A percentile compares a stretch with the other conserved stretches of the same genome.
Evolutionary conservation across 495 filamentous ascomycete genomes (phyloP).

Genomic region (Darksidea phi): DNA sequence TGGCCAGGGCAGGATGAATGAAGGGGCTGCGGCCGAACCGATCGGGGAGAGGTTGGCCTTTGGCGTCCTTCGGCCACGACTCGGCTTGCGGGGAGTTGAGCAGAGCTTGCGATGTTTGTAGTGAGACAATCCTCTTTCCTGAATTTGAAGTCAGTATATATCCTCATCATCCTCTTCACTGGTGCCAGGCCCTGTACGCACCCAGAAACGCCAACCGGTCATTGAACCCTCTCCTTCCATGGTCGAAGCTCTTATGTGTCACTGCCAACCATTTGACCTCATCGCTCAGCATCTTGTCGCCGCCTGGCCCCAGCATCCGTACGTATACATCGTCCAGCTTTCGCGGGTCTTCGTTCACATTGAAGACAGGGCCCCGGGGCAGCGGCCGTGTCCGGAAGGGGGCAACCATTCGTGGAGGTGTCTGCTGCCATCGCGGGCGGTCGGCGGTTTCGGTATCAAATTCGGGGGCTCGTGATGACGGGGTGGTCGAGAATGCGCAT

Average conservation of each 20-base stretch:
- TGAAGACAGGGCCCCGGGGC: constrained; percentile 53
- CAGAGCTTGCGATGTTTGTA: constrained; percentile 73
- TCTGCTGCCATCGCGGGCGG: constrained; percentile 76
- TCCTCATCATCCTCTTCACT: neutral
- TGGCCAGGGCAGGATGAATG: constrained; percentile 68
- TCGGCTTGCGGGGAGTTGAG: constrained; percentile 50
- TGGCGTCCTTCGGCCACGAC: constrained; percentile 24
- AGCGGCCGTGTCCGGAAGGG: constrained; percentile 51
- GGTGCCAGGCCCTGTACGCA: constrained; percentile 45
- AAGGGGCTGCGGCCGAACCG: constrained; percentile 63
- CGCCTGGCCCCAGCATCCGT: constrained; percentile 65
- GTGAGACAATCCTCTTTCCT: constrained; percentile 78
- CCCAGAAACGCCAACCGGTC: constrained; percentile 88
- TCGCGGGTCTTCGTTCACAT: constrained; percentile 70
- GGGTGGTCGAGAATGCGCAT: constrained; percentile 31
- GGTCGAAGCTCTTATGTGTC: constrained; percentile 98
- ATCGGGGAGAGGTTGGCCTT: constrained; percentile 37
- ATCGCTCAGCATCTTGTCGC: constrained; percentile 71
- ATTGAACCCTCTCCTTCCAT: constrained; percentile 90
- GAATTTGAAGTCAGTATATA: neutral
- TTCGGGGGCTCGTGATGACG: constrained; percentile 21
- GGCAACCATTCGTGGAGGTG: constrained; percentile 72
- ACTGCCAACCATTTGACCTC: constrained; percentile 96
- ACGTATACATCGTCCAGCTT: constrained; percentile 73
- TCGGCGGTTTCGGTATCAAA: constrained; percentile 44